Base-by-base conservation (phyloP, 306 rosid genomes). In the Rubus idaeus region DNA sequence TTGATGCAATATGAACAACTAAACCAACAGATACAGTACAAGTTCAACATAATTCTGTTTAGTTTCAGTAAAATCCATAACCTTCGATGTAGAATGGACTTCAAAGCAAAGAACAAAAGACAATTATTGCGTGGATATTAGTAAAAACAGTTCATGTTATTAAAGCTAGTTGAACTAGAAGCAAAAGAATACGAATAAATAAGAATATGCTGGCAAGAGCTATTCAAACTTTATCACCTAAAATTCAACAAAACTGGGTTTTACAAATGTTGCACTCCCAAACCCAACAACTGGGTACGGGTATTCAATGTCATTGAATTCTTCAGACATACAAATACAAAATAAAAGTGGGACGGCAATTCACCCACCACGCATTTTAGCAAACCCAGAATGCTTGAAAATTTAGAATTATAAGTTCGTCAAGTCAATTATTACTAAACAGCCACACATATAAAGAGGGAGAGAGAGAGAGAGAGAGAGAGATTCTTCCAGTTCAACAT, bases 401-500 rank as follows among this genome's bases (percentile, higher is more conserved):
- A 37, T 47, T 66, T 42, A 49, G 10, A 39, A 23, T 46, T 30
- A 6, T 51, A 60, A 39, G 70, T n/a, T 9, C 52, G 47, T 52
- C 45, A 62, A 53, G 37, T 30, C 45, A 62, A 53, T 23, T 30
- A 26, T n/a, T 42, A 63, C 35, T 51, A 3, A 55, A 4, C 51
- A 50, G 9, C 49, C 60, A 18, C 23, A 53, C 4, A 63, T 8
- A 49, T 16, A 37, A 11, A 76, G 30, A 58, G 64, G 35, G 21
- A 23, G 26, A 23, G 26, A 23, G 26, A 23, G 26, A 23, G 16
- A 62, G 52, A 74, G 35, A 74, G 51, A 75, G 37, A 77, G 77
- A 80, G 77, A 66, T 83, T 82, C 83, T 75, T 75, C 80, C 87
- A 84, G 86, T 83, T 75, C 85, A 68, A 78, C 71, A 76, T 23